Percentiles rank a stretch among this genome's conserved stretches.
Conservation (phyloP, 495 filamentous ascomycete genomes). For the Schizothecium vesticola region DNA sequence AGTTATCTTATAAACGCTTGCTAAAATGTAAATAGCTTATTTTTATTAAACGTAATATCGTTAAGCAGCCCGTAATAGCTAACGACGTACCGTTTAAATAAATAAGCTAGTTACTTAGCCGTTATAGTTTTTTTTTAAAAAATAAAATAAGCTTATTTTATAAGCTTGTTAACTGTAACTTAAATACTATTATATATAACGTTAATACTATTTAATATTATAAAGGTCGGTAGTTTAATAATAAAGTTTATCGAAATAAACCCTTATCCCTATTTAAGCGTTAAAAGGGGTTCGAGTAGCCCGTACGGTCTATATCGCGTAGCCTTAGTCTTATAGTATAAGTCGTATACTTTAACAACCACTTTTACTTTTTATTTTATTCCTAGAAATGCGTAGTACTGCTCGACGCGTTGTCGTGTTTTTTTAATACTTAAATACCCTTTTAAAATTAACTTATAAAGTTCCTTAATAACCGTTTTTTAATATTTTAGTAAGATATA, state of each 20-base stretch:
- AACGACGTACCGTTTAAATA: no score
- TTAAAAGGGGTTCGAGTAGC: neutral
- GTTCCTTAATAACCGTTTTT: no score
- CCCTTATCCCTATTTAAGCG: neutral
- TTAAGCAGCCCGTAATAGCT: neutral
- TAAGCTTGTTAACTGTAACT: neutral
- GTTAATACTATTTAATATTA: neutral
- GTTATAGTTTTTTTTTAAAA: neutral
- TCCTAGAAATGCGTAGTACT: neutral
- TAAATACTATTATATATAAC: neutral
- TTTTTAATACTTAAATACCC: neutral
- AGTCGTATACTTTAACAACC: neutral
- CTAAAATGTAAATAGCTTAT: neutral
- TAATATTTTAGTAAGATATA: no score
- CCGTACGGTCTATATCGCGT: neutral
- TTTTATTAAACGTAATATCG: neutral
- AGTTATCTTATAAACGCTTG: no score
- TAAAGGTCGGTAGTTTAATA: neutral
- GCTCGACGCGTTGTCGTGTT: neutral
- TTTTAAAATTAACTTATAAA: no score
- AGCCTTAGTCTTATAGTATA: neutral
- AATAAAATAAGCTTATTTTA: constrained; percentile 2
- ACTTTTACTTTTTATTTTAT: neutral
- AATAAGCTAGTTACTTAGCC: neutral
- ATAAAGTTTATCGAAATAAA: no score